Evolutionary conservation across 768 basidiomycete genomes (phyloP).

Genomic region (Porpolomopsis calyptriformis): DNA sequence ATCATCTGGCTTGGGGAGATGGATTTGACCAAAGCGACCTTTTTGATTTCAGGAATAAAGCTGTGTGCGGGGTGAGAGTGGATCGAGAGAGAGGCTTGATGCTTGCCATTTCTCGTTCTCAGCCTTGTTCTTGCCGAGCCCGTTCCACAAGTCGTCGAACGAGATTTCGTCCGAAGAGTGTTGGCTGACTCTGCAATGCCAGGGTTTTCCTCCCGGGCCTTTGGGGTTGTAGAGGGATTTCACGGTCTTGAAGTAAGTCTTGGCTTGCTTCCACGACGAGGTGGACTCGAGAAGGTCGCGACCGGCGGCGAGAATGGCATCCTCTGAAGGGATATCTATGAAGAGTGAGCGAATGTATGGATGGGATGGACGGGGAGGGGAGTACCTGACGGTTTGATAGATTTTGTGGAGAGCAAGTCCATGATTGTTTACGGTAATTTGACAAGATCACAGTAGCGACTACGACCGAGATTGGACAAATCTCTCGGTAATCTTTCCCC

Average conservation of each 20-base stretch:
- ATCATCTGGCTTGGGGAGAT: constrained; percentile 54
- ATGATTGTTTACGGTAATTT: too few relatives aligned
- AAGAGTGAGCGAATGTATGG: not conserved
- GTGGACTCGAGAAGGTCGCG: constrained; percentile 47
- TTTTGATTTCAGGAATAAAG: constrained; percentile 55
- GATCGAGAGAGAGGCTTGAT: constrained; percentile 1
- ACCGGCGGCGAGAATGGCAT: constrained; percentile 42
- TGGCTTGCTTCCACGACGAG: constrained; percentile 56
- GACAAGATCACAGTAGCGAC: constrained; percentile 73
- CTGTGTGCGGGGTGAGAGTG: constrained; percentile 24
- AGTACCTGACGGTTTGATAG: constrained; percentile 76
- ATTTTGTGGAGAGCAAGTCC: constrained; percentile 48
- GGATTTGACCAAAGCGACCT: constrained; percentile 50
- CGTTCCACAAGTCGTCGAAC: constrained; percentile 66
- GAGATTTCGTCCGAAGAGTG: constrained; percentile 56
- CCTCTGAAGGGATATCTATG: constrained; percentile 53
- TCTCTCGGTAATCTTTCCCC: constrained; percentile 85
- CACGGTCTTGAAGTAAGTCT: constrained; percentile 45
- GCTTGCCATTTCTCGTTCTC: constrained; percentile 55
- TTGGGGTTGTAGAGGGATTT: constrained; percentile 46
- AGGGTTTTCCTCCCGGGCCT: constrained; percentile 41
- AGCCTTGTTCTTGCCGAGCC: constrained; percentile 55
- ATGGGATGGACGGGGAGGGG: constrained; percentile 6
- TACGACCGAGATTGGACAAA: constrained; percentile 61
- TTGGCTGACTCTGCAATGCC: constrained; percentile 60